Base-by-base conservation (phyloP, 768 basidiomycete genomes). In the Clavaria fumosa region DNA sequence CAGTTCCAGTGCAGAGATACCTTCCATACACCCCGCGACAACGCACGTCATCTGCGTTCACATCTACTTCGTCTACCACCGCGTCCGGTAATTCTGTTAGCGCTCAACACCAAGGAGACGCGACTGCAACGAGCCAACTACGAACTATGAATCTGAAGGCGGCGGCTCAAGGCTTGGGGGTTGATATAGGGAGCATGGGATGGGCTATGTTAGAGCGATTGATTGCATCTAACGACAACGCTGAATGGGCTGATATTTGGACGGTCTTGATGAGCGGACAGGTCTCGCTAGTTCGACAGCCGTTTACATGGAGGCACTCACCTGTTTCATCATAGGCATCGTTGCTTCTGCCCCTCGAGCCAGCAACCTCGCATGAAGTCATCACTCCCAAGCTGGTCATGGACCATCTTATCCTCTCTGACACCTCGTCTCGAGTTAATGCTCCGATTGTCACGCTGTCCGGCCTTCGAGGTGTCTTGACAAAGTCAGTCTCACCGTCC, bases 151-250 rank as follows among this genome's bases (percentile, higher is more conserved):
- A 73, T 48, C 60, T 86, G 47, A 86, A 77, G 55, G 70, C 78
- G 0, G 75, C 73, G 3, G 72, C 72, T 10, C 82, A 84, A 55
- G 58, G 56, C 34, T 59, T 82, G 7, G 82, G 80, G 2, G 50
- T 89, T 21, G 75, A 77, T 43, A 57, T 62, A 1, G 64, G 62
- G 17, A 75, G 72, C 23, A 51, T 79, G 3, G 86, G 86, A 0
- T 82, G 79, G 78, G 72, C 69, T 4, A 78, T 90, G 3, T 57
- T 88, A 32, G 83, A 89, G 55, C 74, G 69, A 47, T 58, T 88
- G 23, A 66, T 73, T 1, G 53, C 62, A 18, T 58, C 60, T 39
- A 51, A 49, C n/a, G 60, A 62, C 45, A 67, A 42, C 19, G 63
- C 66, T 7, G 80, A 82, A 30, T 84, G 83, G 82, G 55, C 62